Evolutionary conservation across 495 filamentous ascomycete genomes (phyloP).

Genomic region (Melanomma pulvis-pyrius): DNA sequence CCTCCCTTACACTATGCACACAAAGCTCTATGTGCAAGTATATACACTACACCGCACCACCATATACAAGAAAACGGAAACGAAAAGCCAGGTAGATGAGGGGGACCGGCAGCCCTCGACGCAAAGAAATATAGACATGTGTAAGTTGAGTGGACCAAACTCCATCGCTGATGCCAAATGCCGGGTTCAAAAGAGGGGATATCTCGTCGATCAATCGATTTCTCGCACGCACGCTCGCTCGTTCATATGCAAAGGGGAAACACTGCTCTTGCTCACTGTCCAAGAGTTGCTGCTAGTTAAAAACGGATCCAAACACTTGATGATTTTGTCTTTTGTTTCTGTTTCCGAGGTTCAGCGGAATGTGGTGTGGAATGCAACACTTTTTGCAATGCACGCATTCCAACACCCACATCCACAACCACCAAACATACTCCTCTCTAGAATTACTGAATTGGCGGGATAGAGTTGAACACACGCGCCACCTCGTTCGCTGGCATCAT

Average conservation of each 20-base stretch:
- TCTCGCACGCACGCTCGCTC: no score
- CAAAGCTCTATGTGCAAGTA: neutral
- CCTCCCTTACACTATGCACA: no score
- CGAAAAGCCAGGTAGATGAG: neutral
- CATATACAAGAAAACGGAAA: neutral
- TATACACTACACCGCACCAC: neutral
- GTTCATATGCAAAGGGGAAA: neutral
- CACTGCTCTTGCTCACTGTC: neutral
- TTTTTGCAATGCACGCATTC: neutral
- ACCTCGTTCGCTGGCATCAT: slow-evolving; percentile 59
- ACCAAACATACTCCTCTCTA: neutral
- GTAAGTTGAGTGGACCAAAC: slow-evolving; percentile 5
- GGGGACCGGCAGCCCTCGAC: neutral
- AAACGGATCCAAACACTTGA: neutral
- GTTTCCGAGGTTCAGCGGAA: neutral
- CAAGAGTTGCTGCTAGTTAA: no score
- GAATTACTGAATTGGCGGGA: slow-evolving; percentile 14
- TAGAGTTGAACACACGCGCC: slow-evolving; percentile 53
- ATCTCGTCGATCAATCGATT: neutral
- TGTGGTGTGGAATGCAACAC: neutral
- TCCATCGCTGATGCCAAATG: slow-evolving; percentile 28
- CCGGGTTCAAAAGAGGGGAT: neutral
- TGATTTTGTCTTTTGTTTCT: neutral
- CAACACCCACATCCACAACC: neutral
- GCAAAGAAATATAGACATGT: neutral